Evolutionary conservation across 371 early-diverging fungal species (phyloP).

Genomic region (Mortierella sp.): DNA sequence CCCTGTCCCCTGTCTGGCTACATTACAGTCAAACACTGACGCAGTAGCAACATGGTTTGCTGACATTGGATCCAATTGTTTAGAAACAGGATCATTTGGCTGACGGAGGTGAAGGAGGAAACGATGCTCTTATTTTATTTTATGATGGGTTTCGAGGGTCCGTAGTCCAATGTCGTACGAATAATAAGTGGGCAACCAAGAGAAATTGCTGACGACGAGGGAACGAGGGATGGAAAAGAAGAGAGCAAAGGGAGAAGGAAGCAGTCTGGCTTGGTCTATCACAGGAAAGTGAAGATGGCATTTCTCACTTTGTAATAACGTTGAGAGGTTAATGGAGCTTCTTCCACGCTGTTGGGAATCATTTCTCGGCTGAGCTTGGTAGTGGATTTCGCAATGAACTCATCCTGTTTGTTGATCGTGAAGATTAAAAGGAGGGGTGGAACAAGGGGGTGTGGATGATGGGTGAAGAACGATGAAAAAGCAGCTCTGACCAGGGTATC

Average conservation of each 20-base stretch:
- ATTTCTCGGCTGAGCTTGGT: background rate
- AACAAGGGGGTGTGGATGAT: too few relatives aligned
- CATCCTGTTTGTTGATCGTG: background rate
- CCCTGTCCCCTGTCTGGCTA: background rate
- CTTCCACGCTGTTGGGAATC: background rate
- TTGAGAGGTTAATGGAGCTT: background rate
- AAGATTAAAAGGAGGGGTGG: background rate
- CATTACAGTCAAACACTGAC: too few relatives aligned
- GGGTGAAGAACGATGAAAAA: background rate
- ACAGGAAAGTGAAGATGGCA: background rate
- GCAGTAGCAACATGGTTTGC: background rate
- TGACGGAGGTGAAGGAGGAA: background rate
- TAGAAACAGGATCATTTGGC: background rate
- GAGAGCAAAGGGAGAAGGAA: background rate
- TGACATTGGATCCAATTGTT: background rate
- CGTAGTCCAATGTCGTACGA: constrained; percentile 8
- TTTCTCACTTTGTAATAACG: background rate
- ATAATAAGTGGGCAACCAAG: background rate
- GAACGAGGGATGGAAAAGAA: background rate
- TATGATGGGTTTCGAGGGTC: constrained; percentile 3
- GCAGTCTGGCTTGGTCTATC: background rate
- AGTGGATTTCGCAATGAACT: background rate
- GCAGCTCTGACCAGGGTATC: background rate
- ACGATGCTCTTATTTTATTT: background rate
- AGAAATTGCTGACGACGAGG: background rate